A percentile compares a stretch with the other conserved stretches of the same genome.
Conservation (phyloP, 2,329 filamentous ascomycete genomes). For the Fusarium sp. region DNA sequence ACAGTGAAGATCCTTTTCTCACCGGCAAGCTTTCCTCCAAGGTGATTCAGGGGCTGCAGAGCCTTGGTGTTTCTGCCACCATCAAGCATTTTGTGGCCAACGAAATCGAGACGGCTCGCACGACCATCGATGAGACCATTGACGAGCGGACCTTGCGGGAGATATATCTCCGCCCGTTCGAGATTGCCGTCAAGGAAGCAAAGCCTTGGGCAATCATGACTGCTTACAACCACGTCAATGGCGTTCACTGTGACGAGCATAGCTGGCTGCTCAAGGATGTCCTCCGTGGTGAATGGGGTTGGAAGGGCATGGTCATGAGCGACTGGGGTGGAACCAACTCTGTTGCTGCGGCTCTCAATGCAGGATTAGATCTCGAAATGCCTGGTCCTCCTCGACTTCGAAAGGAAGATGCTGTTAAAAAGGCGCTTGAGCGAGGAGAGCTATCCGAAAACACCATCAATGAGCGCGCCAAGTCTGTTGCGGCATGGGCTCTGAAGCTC, state of each 20-base stretch:
- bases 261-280: slow-evolving; percentile 51
- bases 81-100: slow-evolving; percentile 60
- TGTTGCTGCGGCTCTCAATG: slow-evolving; percentile 46
- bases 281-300: slow-evolving; percentile 56
- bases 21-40: slow-evolving; percentile 55
- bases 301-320: slow-evolving; percentile 57
- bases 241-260: slow-evolving; percentile 54
- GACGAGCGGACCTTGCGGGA: slow-evolving; percentile 47
- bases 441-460: slow-evolving; percentile 40
- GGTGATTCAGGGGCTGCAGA: slow-evolving; percentile 56
- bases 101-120: slow-evolving; percentile 49
- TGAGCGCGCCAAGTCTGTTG: slow-evolving; percentile 44
- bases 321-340: slow-evolving; percentile 56
- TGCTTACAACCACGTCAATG: slow-evolving; percentile 58
- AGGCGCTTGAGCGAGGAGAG: slow-evolving; percentile 37
- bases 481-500: slow-evolving; percentile 44
- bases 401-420: slow-evolving; percentile 36
- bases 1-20: slow-evolving; percentile 58
- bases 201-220: slow-evolving; percentile 58
- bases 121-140: slow-evolving; percentile 46
- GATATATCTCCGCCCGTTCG: slow-evolving; percentile 57
- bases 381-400: slow-evolving; percentile 47
- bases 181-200: slow-evolving; percentile 54
- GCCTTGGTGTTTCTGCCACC: slow-evolving; percentile 53
- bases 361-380: slow-evolving; percentile 50